Conservation (phyloP, 2,329 filamentous ascomycete genomes). For the Plectosphaerella plurivora region DNA sequence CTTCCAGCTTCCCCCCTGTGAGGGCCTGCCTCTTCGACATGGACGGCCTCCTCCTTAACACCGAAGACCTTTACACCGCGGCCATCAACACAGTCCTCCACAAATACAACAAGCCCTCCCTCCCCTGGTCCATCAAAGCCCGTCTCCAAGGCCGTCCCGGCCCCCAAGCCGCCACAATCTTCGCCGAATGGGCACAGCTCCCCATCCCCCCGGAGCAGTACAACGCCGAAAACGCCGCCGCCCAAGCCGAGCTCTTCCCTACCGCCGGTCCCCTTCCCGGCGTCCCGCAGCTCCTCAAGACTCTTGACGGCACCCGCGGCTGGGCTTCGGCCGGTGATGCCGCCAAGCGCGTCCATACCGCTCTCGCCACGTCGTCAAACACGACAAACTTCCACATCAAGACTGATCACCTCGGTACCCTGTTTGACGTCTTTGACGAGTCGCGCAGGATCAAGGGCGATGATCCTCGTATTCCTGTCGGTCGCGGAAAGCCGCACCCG, state of each 20-base stretch:
- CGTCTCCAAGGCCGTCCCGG: constrained; percentile 64
- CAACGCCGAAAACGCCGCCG: constrained; percentile 46
- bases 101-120: constrained; percentile 64
- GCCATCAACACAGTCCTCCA: constrained; percentile 79
- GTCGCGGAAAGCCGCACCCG: constrained; percentile 88
- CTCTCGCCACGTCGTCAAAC: constrained; percentile 79
- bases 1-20: constrained; percentile 67
- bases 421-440: constrained; percentile 62
- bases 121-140: constrained; percentile 96
- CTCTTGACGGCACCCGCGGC: constrained; percentile 50
- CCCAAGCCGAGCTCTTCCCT: constrained; percentile 72
- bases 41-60: constrained; percentile 93
- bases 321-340: constrained; percentile 30
- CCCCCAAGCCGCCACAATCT: constrained; percentile 47
- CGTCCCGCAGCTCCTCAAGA: constrained; percentile 61
- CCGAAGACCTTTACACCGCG: constrained; percentile 82
- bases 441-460: constrained; percentile 80
- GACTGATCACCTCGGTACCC: constrained; percentile 54
- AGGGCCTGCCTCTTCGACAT: constrained; percentile 97
- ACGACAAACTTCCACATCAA: constrained; percentile 71
- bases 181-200: constrained; percentile 78
- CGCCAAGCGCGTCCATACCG: constrained; percentile 61
- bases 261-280: constrained; percentile 73
- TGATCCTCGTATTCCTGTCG: constrained; percentile 69
- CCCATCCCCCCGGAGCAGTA: constrained; percentile 72